Evolutionary conservation across 2,329 filamentous ascomycete genomes (phyloP), one percentile per base, ranked within the genome.

Genomic region (Furcasterigmium furcatum): DNA sequence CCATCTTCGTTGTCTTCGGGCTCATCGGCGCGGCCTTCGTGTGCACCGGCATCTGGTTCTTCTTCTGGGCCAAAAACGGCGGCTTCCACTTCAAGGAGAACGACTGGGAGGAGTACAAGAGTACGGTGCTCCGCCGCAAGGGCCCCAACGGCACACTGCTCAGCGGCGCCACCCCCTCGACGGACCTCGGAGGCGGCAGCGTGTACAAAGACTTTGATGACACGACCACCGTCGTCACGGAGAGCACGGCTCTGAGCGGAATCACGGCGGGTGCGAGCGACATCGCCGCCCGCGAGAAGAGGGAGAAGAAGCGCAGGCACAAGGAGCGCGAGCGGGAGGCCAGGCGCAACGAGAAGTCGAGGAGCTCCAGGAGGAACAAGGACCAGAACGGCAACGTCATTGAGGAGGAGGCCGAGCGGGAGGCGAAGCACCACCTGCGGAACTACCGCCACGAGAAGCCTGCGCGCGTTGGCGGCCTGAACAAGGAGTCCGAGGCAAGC

Each of bases 31-130:
- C 84, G 1, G 81, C 71, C 25, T 87, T 97, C 61, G 87, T 94
- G 20, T 48, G 88, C 4, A 79, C 75, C 0, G 80, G 77, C 20
- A 90, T 97, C 60, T 99, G 94, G 91, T 96, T 99, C 78, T 97
- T 99, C 79, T 95, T 95, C 77, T 95, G 89, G 87, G 92, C 92
- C 46, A 92, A 88, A 70, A 96, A 97, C 57, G 94, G 94, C 50
- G 94, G 94, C 13, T 96, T 97, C 72, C 73, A 87, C 52, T 97
- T 91, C 76, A 79, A 79, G 39, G 73, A 95, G 52, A 76, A 82
- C 29, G 94, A 99, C 67, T 99, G 94, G 92, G 92, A 97, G 6
- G 94, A 99, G 60, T 99, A 99, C 80, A 97, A 97, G 65, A 86
- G 87, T 2, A 96, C 92, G 0, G 94, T 99, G 2, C 70, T 99